phyloP scores from a whole-genome alignment of 768 basidiomycete genomes.

The Rhodotorula diobovata region DNA sequence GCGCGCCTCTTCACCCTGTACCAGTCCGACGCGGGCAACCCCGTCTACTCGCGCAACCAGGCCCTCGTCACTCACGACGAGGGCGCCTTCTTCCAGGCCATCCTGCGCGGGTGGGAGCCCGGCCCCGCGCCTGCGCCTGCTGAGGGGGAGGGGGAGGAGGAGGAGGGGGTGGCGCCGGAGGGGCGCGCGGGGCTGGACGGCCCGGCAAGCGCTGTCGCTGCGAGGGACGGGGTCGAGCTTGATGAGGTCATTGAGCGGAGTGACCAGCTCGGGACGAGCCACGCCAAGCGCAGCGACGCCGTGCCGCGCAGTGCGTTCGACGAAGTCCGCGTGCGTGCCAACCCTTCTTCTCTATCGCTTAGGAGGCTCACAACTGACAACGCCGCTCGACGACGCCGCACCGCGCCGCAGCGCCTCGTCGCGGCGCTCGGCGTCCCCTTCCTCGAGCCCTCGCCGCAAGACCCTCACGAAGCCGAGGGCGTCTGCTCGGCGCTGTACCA shows the following conservation, averaged over 20 bases:
- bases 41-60: slow-evolving; percentile 32
- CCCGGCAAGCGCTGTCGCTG: no score
- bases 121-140: no score
- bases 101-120: neutral
- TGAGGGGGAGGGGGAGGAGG: neutral
- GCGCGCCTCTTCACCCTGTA: slow-evolving; percentile 2
- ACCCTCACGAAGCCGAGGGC: slow-evolving; percentile 34
- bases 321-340: slow-evolving; percentile 11
- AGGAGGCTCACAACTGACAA: no score
- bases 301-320: slow-evolving; percentile 2
- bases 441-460: slow-evolving; percentile 3
- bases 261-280: neutral
- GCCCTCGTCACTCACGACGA: slow-evolving; percentile 6
- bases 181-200: no score
- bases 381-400: neutral
- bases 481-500: slow-evolving; percentile 24
- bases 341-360: no score
- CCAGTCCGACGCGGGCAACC: slow-evolving; percentile 18
- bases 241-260: neutral
- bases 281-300: neutral
- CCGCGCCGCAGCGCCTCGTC: slow-evolving; percentile 11
- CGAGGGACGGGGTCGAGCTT: neutral
- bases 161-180: neutral
- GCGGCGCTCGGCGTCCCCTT: slow-evolving; percentile 20
- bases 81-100: neutral